These are phyloP conservation scores for Sporodiniella umbellata DNA, from an alignment of 371 early-diverging fungal genomes.

Conservation along the genomic window DNA sequence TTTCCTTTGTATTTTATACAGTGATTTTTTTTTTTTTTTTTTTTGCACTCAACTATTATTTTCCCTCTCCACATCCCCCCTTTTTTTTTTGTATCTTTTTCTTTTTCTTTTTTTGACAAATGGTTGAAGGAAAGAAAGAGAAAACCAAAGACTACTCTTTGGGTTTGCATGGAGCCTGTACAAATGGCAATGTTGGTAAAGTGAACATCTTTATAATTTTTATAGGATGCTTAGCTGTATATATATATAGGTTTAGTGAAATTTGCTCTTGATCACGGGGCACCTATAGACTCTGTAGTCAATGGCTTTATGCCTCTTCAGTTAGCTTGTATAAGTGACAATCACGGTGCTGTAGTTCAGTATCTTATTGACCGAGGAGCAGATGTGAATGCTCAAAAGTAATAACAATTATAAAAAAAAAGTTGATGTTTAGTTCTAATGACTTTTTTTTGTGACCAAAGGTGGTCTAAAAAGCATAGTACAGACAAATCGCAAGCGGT, in stretches of 20 bases:
- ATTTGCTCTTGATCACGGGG: slow-evolving; percentile 61
- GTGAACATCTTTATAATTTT: no score
- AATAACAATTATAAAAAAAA: background rate
- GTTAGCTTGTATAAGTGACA: slow-evolving; percentile 54
- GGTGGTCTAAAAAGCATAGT: slow-evolving; percentile 29
- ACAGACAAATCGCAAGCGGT: slow-evolving; percentile 22
- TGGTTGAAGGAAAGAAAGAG: slow-evolving; percentile 28
- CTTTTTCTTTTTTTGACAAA: slow-evolving; percentile 3
- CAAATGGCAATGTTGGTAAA: slow-evolving; percentile 58
- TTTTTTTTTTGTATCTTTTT: background rate
- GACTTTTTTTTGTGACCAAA: background rate
- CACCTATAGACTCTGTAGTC: slow-evolving; percentile 56
- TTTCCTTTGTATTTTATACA: no score
- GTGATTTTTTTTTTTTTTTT: no score
- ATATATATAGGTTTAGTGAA: slow-evolving; percentile 55
- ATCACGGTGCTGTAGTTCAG: slow-evolving; percentile 54
- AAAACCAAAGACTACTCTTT: slow-evolving; percentile 34
- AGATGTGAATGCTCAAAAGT: slow-evolving; percentile 58
- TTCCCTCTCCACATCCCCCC: no score
- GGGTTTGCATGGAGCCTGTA: slow-evolving; percentile 62
- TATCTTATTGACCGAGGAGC: slow-evolving; percentile 65
- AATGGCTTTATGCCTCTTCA: slow-evolving; percentile 64
- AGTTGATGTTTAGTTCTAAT: no score
- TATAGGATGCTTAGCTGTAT: no score
- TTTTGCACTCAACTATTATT: no score